Conservation (phyloP, 371 early-diverging fungal species). For the Zancudomyces culisetae region DNA sequence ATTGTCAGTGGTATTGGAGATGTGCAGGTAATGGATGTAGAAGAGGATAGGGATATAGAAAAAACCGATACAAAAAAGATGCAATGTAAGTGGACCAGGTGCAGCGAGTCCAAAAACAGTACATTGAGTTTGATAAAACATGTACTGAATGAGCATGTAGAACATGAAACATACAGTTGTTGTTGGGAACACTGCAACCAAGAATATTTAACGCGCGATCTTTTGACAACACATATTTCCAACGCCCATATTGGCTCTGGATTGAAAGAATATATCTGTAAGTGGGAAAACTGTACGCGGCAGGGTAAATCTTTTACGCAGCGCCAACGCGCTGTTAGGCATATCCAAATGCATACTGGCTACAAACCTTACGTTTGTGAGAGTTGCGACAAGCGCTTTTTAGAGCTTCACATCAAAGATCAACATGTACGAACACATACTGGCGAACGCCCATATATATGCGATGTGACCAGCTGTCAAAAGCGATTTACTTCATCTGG, state of each 20-base stretch:
- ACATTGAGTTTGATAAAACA: constrained; percentile 44
- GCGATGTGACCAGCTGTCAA: constrained; percentile 41
- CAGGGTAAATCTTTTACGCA: constrained; percentile 61
- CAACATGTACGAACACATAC: constrained; percentile 62
- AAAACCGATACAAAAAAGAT: constrained; percentile 2
- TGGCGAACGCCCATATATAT: constrained; percentile 50
- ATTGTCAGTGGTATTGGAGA: constrained; percentile 1
- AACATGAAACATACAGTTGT: constrained; percentile 52
- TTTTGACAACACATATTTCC: constrained; percentile 18
- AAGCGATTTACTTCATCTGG: constrained; percentile 60
- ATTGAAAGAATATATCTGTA: constrained; percentile 54
- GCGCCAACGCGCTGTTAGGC: constrained; percentile 69
- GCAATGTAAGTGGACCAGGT: constrained; percentile 60
- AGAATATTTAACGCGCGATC: constrained; percentile 9
- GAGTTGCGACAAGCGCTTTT: constrained; percentile 58
- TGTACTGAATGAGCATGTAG: constrained; percentile 39
- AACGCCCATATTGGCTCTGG: constrained; percentile 23
- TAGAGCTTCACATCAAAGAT: constrained; percentile 59
- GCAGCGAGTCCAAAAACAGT: constrained; percentile 32
- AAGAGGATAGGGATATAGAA: too few relatives aligned
- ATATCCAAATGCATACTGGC: constrained; percentile 69
- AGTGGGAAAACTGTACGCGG: constrained; percentile 64
- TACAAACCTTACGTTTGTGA: constrained; percentile 69
- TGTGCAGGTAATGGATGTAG: constrained; percentile 1
- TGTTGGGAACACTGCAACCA: constrained; percentile 55